These are phyloP conservation scores for Sungouiella thailandica DNA, from an alignment of 805 yeast genomes.

Conservation along the genomic window DNA sequence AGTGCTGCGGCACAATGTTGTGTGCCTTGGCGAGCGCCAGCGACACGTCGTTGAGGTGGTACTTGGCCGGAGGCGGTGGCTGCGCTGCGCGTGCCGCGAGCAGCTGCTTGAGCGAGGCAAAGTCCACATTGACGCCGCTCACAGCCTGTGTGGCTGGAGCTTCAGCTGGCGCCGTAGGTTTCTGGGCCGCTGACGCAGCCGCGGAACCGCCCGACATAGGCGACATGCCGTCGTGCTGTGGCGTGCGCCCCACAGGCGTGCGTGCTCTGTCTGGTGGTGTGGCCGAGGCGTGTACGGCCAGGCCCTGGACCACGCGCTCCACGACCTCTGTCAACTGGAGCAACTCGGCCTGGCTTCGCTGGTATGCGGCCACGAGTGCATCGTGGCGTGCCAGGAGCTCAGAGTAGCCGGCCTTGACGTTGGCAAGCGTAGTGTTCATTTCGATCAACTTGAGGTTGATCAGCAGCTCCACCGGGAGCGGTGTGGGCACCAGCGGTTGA, in stretches of 20 bases:
- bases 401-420: constrained; percentile 39
- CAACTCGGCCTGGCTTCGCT: constrained; percentile 48
- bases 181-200: too few relatives aligned
- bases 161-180: constrained; percentile 1
- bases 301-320: constrained; percentile 26
- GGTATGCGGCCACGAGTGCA: constrained; percentile 42
- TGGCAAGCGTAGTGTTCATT: constrained; percentile 31
- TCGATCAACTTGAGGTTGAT: constrained; percentile 29
- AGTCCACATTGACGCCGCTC: too few relatives aligned
- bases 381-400: constrained; percentile 44
- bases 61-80: constrained; percentile 4
- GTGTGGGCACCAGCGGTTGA: constrained; percentile 14
- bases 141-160: too few relatives aligned
- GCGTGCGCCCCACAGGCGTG: constrained; percentile 11
- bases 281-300: constrained; percentile 1
- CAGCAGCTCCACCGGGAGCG: constrained; percentile 12
- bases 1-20: constrained; percentile 30
- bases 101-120: constrained; percentile 9
- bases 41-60: constrained; percentile 9
- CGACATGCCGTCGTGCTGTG: constrained; percentile 8
- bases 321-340: constrained; percentile 46
- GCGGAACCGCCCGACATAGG: constrained; percentile 13
- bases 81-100: constrained; percentile 5
- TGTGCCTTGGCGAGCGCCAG: constrained; percentile 7
- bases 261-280: constrained; percentile 4